Evolutionary conservation across 768 basidiomycete species (phyloP).

Genomic region (Lyophyllum decastes): DNA sequence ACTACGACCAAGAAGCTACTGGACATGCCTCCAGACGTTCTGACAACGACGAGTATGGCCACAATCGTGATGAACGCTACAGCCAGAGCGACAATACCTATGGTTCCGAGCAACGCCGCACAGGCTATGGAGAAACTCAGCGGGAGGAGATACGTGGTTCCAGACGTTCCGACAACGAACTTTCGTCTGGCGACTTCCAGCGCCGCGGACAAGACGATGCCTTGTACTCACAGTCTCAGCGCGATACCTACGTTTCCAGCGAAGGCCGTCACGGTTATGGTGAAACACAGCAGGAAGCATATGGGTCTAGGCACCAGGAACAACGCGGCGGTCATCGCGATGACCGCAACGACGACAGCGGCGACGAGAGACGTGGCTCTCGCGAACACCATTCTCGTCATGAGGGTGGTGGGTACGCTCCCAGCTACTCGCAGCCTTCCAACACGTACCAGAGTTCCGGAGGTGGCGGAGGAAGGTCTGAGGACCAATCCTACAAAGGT

Average conservation of each 20-base stretch:
- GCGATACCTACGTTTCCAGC: background rate
- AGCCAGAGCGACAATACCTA: slow-evolving; percentile 5
- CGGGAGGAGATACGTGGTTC: slow-evolving; percentile 18
- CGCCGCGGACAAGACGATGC: background rate
- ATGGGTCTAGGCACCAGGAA: background rate
- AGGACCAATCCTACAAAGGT: slow-evolving; percentile 14
- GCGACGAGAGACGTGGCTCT: background rate
- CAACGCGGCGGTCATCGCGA: background rate
- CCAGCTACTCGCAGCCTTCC: slow-evolving; percentile 15
- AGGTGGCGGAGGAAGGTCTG: slow-evolving; percentile 14
- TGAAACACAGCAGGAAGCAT: background rate
- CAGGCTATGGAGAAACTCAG: background rate
- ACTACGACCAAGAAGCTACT: slow-evolving; percentile 1
- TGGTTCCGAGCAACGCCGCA: background rate
- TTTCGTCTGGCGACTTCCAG: background rate
- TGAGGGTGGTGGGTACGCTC: slow-evolving; percentile 17
- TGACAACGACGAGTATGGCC: slow-evolving; percentile 7
- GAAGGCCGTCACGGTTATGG: slow-evolving; percentile 2
- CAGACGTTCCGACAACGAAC: slow-evolving; percentile 3
- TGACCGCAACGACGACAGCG: background rate
- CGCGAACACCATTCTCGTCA: slow-evolving; percentile 13
- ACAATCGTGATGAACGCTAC: background rate
- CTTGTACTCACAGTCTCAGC: background rate
- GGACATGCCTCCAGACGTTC: slow-evolving; percentile 8
- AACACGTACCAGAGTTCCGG: slow-evolving; percentile 17